Base-by-base conservation (phyloP, 148 eudicot species). In the Persicaria tinctoria region DNA sequence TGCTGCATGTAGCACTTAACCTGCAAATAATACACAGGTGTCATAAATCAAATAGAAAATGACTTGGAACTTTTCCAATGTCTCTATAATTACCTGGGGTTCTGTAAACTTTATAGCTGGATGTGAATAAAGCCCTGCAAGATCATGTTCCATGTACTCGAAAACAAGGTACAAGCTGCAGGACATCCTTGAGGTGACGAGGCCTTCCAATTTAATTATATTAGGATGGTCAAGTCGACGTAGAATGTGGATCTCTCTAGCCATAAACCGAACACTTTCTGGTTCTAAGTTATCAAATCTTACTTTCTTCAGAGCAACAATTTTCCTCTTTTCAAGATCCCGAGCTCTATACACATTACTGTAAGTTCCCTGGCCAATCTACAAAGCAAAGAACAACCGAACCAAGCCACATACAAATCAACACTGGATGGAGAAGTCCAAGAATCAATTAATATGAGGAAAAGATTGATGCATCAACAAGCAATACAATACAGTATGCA, bases 361-460 rank as follows among this genome's bases (percentile, higher is more conserved):
- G 70, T 91, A 91, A 59, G 97, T 87, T 50, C 97, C 97, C 78
- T 91, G 93, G 48, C 97, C 97, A 87, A 92, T 92, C 97, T 92
- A 89, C 64, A 73, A 81, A 80, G 51, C 41, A 72, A 76, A 10
- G 44, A 71, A 46, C 32, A 66, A 91, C 89, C 92, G 10, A 66
- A 66, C 9, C 38, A 20, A 59, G 8, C 3, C 64, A 8, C 64
- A 8, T 6, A 18, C 20, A 66, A 66, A 66, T 44, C 7, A 44
- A 66, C 48, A 66, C 48, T 66, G 48, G 68, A 63, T 32, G 45
- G n/a, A 27, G 45, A 41, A 66, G 70, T 66, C 44, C 48, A 66
- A 32, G 20, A 66, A 23, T 60, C 44, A 20, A 6, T 60, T 60
- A 60, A 23, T 20, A 23, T 8, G 13, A 2, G 5, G 9, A 20